These are phyloP conservation scores for Diaporthe australafricana DNA, from an alignment of 2,329 filamentous ascomycete genomes.

Conservation along the genomic window DNA sequence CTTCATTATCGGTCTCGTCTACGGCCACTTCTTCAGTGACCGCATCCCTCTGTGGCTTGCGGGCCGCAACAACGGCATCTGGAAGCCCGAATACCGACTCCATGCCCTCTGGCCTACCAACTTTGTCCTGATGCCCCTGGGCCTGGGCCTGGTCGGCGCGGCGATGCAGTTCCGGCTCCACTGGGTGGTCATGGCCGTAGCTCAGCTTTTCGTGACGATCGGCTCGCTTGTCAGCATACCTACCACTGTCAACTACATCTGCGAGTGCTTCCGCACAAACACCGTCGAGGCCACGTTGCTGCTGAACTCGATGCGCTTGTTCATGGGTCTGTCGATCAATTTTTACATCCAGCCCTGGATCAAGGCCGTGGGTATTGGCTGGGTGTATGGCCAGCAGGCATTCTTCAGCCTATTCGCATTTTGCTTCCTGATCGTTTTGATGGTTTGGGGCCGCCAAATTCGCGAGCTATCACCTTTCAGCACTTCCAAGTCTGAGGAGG, in stretches of 20 bases:
- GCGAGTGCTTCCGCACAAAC: conserved; percentile 49
- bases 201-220: conserved; percentile 53
- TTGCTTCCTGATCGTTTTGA: conserved; percentile 43
- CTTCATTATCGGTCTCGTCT: conserved; percentile 49
- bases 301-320: conserved; percentile 49
- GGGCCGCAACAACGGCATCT: conserved; percentile 44
- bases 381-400: conserved; percentile 55
- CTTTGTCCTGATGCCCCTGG: conserved; percentile 47
- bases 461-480: conserved; percentile 36
- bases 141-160: conserved; percentile 51
- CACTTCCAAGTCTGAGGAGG: conserved; percentile 37
- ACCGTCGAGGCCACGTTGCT: conserved; percentile 50
- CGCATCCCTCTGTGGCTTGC: conserved; percentile 50
- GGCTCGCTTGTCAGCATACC: conserved; percentile 47
- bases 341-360: conserved; percentile 55
- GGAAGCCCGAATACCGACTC: conserved; percentile 54
- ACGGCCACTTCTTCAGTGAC: conserved; percentile 53
- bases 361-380: conserved; percentile 48
- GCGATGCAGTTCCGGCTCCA: conserved; percentile 53
- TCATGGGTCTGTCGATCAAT: conserved; percentile 50
- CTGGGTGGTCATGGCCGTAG: conserved; percentile 53
- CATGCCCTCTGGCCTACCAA: conserved; percentile 45
- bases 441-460: conserved; percentile 44
- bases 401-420: conserved; percentile 48
- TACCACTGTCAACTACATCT: conserved; percentile 47